Evolutionary conservation across 2,329 filamentous ascomycete genomes (phyloP).

Genomic region (Hypoxylon sp.): DNA sequence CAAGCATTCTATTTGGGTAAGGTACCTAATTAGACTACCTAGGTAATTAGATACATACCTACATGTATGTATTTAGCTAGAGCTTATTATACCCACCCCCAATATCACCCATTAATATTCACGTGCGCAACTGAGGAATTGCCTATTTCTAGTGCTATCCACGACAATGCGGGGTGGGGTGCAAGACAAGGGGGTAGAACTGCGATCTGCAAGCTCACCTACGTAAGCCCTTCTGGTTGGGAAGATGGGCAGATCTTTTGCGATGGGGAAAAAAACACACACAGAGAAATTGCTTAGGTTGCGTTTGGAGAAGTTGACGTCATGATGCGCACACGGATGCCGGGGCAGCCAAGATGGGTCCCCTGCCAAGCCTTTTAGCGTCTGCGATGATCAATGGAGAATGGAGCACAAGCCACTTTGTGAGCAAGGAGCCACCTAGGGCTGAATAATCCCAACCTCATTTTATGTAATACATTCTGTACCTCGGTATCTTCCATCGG

Average conservation of each 20-base stretch:
- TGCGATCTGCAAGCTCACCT: constrained; percentile 28
- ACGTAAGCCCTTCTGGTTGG: constrained; percentile 23
- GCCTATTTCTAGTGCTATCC: constrained; percentile 19
- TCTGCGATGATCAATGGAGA: constrained; percentile 11
- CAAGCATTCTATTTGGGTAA: constrained; percentile 23
- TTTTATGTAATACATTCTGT: too few species aligned
- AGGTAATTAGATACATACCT: too few species aligned
- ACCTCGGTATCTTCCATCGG: too few species aligned
- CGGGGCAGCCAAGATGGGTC: constrained; percentile 29
- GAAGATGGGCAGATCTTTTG: constrained; percentile 24
- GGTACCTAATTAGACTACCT: background rate
- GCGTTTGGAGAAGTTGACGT: constrained; percentile 24
- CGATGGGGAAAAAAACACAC: constrained; percentile 11
- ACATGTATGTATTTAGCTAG: too few species aligned
- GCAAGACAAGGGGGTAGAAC: constrained; percentile 5
- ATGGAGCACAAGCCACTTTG: constrained; percentile 22
- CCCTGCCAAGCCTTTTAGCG: constrained; percentile 38
- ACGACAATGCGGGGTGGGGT: constrained; percentile 12
- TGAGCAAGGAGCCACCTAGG: constrained; percentile 23
- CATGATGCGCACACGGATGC: constrained; percentile 21
- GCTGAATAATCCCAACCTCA: constrained; percentile 28
- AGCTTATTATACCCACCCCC: constrained; percentile 3
- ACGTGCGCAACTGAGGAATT: constrained; percentile 28
- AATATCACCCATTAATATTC: too few species aligned
- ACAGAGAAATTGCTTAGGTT: constrained; percentile 2